Conservation (phyloP, 2,329 filamentous ascomycete species). For the Graphiopsis chlorocephala region DNA sequence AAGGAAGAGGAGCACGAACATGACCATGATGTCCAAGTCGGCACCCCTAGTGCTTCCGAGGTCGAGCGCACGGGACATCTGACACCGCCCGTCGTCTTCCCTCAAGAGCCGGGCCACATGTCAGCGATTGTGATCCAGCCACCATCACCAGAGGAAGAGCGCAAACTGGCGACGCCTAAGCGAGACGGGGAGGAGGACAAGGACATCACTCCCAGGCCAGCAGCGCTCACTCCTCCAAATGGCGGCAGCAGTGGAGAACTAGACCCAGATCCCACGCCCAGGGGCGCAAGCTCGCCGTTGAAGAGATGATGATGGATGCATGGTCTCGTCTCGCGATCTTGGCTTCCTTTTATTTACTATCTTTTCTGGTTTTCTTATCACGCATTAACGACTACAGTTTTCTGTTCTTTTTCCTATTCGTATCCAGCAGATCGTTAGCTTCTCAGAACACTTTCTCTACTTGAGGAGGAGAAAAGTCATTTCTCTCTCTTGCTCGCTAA, state of each 20-base stretch:
- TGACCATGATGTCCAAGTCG: conserved; percentile 16
- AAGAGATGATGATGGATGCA: neutral
- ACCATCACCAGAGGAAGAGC: neutral
- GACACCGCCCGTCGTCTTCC: conserved; percentile 53
- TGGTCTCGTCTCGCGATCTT: neutral
- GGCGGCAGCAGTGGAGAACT: conserved; percentile 14
- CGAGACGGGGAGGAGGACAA: conserved; percentile 25
- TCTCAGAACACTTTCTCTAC: neutral
- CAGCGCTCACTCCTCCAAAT: conserved; percentile 17
- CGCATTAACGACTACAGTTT: conserved; percentile 3
- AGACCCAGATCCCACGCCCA: conserved; percentile 41
- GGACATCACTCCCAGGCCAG: conserved; percentile 39
- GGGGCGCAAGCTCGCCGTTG: conserved; percentile 29
- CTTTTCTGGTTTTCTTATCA: neutral
- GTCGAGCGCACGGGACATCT: conserved; percentile 37
- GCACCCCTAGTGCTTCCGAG: conserved; percentile 28
- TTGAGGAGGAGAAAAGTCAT: neutral
- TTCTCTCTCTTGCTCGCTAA: neutral
- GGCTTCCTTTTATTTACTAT: neutral
- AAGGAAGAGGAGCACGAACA: conserved; percentile 33
- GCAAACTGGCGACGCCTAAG: neutral
- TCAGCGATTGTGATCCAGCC: conserved; percentile 41
- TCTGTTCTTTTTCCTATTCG: neutral
- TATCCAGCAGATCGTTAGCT: neutral
- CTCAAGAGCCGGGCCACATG: conserved; percentile 42